Percentiles rank a stretch among this genome's conserved stretches.
These are phyloP conservation scores for Claviceps arundinis DNA, from an alignment of 2,329 filamentous ascomycete species.

Conservation along the genomic window DNA sequence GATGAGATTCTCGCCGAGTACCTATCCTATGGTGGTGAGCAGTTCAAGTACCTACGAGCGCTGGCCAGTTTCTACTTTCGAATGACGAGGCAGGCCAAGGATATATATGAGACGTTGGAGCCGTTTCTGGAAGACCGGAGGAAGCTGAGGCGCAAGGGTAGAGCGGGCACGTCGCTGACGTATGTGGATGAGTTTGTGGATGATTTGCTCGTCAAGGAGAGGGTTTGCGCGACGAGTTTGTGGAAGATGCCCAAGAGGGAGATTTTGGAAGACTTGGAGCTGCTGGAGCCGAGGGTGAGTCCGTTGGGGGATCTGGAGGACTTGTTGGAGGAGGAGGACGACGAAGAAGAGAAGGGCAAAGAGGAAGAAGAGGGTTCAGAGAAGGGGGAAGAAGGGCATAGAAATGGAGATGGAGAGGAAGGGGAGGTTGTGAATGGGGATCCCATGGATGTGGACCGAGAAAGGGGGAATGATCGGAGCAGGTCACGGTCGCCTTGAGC, in stretches of 20 bases:
- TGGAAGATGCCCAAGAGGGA: conserved; percentile 81
- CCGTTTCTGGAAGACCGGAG: conserved; percentile 69
- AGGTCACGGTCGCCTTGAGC: conserved; percentile 11
- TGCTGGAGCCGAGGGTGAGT: conserved; percentile 75
- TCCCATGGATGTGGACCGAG: conserved; percentile 25
- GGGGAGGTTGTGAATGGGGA: conserved; percentile 16
- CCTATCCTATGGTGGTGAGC: conserved; percentile 58
- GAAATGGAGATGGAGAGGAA: conserved; percentile 12
- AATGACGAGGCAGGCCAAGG: conserved; percentile 67
- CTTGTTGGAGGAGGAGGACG: conserved; percentile 47
- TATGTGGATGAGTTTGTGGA: conserved; percentile 89
- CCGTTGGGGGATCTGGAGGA: conserved; percentile 69
- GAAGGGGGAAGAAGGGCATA: conserved; percentile 10
- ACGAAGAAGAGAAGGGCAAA: conserved; percentile 10
- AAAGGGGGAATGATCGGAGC: conserved; percentile 12
- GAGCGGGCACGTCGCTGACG: conserved; percentile 62
- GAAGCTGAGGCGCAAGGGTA: conserved; percentile 67
- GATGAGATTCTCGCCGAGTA: conserved; percentile 72
- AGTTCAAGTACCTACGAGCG: conserved; percentile 78
- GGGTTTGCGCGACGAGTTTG: conserved; percentile 81
- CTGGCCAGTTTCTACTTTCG: conserved; percentile 89
- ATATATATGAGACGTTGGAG: conserved; percentile 71
- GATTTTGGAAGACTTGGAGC: conserved; percentile 75
- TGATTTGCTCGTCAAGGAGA: conserved; percentile 74
- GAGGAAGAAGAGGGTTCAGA: conserved; percentile 2